Percentiles rank a stretch among this genome's conserved stretches.
These are phyloP conservation scores for Fraxinus anomala DNA, from an alignment of 257 asterid genomes.

Conservation along the genomic window DNA sequence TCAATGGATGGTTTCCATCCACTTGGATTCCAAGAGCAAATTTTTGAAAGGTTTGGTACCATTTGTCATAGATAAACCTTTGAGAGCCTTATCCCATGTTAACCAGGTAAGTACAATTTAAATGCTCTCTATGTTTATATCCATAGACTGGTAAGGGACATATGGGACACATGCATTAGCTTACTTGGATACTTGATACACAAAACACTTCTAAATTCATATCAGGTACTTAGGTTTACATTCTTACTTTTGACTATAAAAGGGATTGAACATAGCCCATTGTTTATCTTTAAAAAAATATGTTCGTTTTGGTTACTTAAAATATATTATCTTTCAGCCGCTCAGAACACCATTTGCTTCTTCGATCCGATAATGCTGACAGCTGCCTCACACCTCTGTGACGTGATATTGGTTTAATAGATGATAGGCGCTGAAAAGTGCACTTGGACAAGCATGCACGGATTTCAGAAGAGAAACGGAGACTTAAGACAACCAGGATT, in stretches of 20 bases:
- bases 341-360: conserved; percentile 91
- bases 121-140: conserved; percentile 14
- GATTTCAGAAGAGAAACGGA: conserved; percentile 74
- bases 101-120: conserved; percentile 57
- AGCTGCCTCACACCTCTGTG: conserved; percentile 97
- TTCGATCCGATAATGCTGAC: conserved; percentile 95
- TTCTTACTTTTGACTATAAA: not conserved
- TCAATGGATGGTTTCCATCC: no score
- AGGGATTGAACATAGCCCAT: not conserved
- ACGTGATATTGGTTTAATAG: conserved; percentile 87
- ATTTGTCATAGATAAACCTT: no score
- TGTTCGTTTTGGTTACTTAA: conserved; percentile 2
- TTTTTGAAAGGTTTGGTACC: no score
- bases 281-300: conserved; percentile 1
- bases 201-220: not conserved
- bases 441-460: conserved; percentile 87
- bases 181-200: not conserved
- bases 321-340: conserved; percentile 54
- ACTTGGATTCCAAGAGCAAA: no score
- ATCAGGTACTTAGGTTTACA: not conserved
- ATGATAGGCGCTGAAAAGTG: conserved; percentile 71
- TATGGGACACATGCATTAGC: not conserved
- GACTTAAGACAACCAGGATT: conserved; percentile 66
- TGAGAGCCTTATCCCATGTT: conserved; percentile 98
- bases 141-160: conserved; percentile 3